A percentile compares a stretch with the other conserved stretches of the same genome.
phyloP scores from a whole-genome alignment of 495 filamentous ascomycete genomes.

The Penicillium verhagenii region DNA sequence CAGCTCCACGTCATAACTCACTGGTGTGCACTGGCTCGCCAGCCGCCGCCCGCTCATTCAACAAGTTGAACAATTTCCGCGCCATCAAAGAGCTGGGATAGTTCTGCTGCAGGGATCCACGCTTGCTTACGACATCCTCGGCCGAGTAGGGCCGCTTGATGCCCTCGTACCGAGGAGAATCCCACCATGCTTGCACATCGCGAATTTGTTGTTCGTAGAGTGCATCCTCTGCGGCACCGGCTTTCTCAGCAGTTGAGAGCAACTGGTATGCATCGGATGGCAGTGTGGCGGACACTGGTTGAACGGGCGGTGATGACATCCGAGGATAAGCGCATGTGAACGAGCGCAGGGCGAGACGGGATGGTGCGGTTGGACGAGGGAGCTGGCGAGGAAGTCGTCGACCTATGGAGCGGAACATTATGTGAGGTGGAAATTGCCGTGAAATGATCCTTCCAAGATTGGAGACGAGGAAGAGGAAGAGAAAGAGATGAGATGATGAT shows the following conservation, averaged over 20 bases:
- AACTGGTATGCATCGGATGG: slow-evolving; percentile 78
- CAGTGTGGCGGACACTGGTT: slow-evolving; percentile 57
- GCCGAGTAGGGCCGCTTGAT: slow-evolving; percentile 91
- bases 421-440: background rate
- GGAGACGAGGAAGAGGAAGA: background rate
- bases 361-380: slow-evolving; percentile 17
- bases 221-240: slow-evolving; percentile 75
- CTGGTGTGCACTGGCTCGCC: slow-evolving; percentile 90
- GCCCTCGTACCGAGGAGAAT: slow-evolving; percentile 73
- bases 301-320: slow-evolving; percentile 44
- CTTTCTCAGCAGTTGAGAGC: slow-evolving; percentile 67
- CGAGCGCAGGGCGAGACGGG: slow-evolving; percentile 32
- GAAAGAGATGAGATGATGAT: background rate
- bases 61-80: slow-evolving; percentile 84
- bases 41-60: slow-evolving; percentile 70
- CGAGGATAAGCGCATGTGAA: slow-evolving; percentile 47
- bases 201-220: slow-evolving; percentile 76
- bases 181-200: slow-evolving; percentile 87
- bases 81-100: slow-evolving; percentile 94
- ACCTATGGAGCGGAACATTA: slow-evolving; percentile 39
- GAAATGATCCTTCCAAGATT: background rate
- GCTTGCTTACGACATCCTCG: slow-evolving; percentile 87
- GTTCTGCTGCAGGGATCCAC: slow-evolving; percentile 78
- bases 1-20: slow-evolving; percentile 37
- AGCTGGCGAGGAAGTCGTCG: slow-evolving; percentile 38